phyloP scores from a whole-genome alignment of 2,329 filamentous ascomycete genomes.

The Aurifilum marmelostoma region DNA sequence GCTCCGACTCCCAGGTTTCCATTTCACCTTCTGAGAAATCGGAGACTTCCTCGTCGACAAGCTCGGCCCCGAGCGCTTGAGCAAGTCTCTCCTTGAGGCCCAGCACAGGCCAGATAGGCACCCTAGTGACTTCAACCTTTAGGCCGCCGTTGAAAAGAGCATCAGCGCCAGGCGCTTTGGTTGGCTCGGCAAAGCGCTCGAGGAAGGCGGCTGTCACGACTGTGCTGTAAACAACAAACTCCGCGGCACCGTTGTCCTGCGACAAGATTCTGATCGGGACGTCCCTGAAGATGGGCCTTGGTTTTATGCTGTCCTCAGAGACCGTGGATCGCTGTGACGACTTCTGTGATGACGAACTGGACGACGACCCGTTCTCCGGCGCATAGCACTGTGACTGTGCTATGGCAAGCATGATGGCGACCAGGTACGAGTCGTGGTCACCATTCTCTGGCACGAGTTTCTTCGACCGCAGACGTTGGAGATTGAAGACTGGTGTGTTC shows the following conservation, averaged over 20 bases:
- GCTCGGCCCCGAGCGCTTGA: slow-evolving; percentile 54
- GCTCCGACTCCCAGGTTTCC: slow-evolving; percentile 49
- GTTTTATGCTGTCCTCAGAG: slow-evolving; percentile 26
- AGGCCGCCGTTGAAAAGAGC: slow-evolving; percentile 42
- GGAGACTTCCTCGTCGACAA: slow-evolving; percentile 47
- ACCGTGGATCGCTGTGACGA: slow-evolving; percentile 29
- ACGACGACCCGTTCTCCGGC: slow-evolving; percentile 21
- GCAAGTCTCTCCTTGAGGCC: slow-evolving; percentile 60
- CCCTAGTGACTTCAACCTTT: slow-evolving; percentile 50
- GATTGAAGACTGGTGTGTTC: slow-evolving; percentile 52
- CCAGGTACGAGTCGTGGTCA: slow-evolving; percentile 57
- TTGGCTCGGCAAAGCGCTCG: slow-evolving; percentile 53
- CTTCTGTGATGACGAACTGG: slow-evolving; percentile 34
- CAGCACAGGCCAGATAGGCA: slow-evolving; percentile 58
- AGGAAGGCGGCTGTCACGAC: slow-evolving; percentile 53
- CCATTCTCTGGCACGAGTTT: slow-evolving; percentile 50
- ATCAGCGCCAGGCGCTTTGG: slow-evolving; percentile 40
- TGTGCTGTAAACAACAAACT: slow-evolving; percentile 59
- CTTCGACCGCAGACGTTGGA: slow-evolving; percentile 53
- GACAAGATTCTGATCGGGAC: slow-evolving; percentile 55
- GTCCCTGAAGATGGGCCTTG: slow-evolving; percentile 46
- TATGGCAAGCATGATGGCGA: slow-evolving; percentile 58
- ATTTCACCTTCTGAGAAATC: slow-evolving; percentile 40
- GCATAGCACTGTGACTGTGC: slow-evolving; percentile 59
- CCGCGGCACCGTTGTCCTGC: slow-evolving; percentile 50